Conservation (phyloP, 768 basidiomycete species). For the Leccinum arenicola region DNA sequence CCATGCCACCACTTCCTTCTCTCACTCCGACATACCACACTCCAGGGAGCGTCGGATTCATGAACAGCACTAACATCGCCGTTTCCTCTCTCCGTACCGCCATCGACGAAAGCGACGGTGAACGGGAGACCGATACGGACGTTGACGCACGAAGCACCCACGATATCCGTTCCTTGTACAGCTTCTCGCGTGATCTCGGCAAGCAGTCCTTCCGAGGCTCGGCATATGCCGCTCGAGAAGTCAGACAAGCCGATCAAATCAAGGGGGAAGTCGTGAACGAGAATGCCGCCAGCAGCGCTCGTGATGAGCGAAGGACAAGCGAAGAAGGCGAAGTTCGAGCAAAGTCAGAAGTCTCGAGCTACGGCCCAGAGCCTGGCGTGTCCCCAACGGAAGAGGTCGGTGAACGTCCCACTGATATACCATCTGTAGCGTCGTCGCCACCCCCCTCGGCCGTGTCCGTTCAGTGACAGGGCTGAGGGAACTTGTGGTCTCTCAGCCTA, state of each 20-base stretch:
- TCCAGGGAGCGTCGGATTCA: conserved; percentile 27
- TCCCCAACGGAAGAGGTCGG: conserved; percentile 24
- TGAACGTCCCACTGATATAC: conserved; percentile 22
- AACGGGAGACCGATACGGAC: conserved; percentile 33
- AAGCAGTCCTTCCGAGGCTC: conserved; percentile 24
- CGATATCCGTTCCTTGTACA: conserved; percentile 31
- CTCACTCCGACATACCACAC: conserved; percentile 27
- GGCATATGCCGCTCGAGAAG: conserved; percentile 27
- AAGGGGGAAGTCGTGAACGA: conserved; percentile 22
- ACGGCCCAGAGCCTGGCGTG: conserved; percentile 17
- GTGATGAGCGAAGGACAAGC: conserved; percentile 9
- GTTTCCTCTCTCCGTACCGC: conserved; percentile 35
- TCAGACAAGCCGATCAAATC: conserved; percentile 16
- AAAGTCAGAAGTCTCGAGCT: conserved; percentile 16
- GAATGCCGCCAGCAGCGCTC: conserved; percentile 8
- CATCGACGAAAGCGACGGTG: conserved; percentile 35
- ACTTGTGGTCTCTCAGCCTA: conserved; percentile 2
- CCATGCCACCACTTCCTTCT: conserved; percentile 31
- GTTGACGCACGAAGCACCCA: conserved; percentile 26
- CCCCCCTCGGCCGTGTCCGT: conserved; percentile 31
- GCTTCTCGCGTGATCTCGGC: conserved; percentile 32
- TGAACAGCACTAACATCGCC: conserved; percentile 36
- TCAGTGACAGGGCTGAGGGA: conserved; percentile 15
- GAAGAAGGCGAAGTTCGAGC: conserved; percentile 12
- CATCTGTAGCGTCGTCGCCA: conserved; percentile 28